Evolutionary conservation across 768 basidiomycete genomes (phyloP).

Genomic region (Lactarius quietus): DNA sequence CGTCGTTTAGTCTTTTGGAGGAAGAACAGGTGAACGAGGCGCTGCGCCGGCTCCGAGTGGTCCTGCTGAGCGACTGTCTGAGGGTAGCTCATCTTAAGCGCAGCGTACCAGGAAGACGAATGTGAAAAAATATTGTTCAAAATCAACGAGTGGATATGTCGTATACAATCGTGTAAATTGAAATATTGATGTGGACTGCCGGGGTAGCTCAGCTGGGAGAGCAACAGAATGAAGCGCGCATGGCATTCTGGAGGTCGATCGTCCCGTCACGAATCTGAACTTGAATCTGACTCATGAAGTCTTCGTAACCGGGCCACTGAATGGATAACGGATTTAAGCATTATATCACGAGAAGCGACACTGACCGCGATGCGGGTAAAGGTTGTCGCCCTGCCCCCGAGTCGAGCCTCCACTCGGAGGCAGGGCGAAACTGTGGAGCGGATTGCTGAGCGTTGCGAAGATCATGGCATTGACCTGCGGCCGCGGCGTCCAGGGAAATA

Average conservation of each 20-base stretch:
- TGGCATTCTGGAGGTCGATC: conserved; percentile 56
- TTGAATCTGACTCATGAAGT: conserved; percentile 1
- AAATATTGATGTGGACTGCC: conserved; percentile 9
- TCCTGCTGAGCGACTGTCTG: conserved; percentile 24
- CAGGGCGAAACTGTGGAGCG: no score
- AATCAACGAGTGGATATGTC: no score
- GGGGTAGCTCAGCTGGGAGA: conserved; percentile 35
- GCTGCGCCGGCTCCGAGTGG: conserved; percentile 49
- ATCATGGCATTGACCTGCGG: background rate
- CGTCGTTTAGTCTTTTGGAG: conserved; percentile 69
- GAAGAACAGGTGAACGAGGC: conserved; percentile 73
- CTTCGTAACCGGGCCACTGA: conserved; percentile 18
- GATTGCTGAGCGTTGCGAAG: background rate
- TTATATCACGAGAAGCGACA: background rate
- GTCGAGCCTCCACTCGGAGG: no score
- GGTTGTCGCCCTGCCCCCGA: background rate
- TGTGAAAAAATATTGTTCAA: no score
- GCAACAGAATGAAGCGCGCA: conserved; percentile 32
- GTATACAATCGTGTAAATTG: background rate
- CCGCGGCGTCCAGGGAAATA: conserved; percentile 5
- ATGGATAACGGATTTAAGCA: background rate
- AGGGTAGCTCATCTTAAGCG: background rate
- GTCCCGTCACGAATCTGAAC: conserved; percentile 11
- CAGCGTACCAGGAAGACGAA: background rate
- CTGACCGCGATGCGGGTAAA: conserved; percentile 13